phyloP scores from a whole-genome alignment of 1,139 yeast genomes.

The Candida sp. region DNA sequence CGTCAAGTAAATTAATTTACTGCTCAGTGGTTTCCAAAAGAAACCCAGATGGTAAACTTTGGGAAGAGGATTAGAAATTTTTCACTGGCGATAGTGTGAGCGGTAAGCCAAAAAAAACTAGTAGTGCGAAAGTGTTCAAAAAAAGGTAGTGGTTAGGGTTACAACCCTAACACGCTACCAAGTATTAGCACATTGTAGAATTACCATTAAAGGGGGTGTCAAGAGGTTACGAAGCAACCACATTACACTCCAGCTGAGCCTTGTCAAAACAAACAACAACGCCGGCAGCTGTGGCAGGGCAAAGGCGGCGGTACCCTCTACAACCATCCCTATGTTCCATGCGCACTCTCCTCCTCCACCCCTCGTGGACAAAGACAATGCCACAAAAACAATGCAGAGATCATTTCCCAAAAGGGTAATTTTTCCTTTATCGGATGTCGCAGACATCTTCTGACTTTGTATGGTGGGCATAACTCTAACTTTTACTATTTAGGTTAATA shows the following conservation, averaged over 20 bases:
- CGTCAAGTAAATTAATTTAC: slow-evolving; percentile 63
- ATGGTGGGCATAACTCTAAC: neutral
- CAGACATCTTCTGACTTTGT: neutral
- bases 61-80: slow-evolving; percentile 16
- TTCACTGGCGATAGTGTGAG: slow-evolving; percentile 13
- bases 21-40: slow-evolving; percentile 68
- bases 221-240: too few relatives aligned
- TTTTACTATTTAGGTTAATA: neutral
- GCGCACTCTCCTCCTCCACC: too few relatives aligned
- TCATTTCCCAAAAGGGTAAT: slow-evolving; percentile 1
- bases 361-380: neutral
- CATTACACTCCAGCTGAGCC: too few relatives aligned
- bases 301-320: too few relatives aligned
- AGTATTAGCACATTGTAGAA: too few relatives aligned
- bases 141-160: slow-evolving; percentile 4
- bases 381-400: neutral
- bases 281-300: too few relatives aligned
- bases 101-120: neutral
- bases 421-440: neutral
- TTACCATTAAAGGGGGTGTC: too few relatives aligned
- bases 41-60: slow-evolving; percentile 1
- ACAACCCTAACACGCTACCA: slow-evolving; percentile 6
- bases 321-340: too few relatives aligned
- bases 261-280: too few relatives aligned
- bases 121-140: neutral